Conservation (phyloP, 2,329 filamentous ascomycete species). For the Leptographium wingfieldii region DNA sequence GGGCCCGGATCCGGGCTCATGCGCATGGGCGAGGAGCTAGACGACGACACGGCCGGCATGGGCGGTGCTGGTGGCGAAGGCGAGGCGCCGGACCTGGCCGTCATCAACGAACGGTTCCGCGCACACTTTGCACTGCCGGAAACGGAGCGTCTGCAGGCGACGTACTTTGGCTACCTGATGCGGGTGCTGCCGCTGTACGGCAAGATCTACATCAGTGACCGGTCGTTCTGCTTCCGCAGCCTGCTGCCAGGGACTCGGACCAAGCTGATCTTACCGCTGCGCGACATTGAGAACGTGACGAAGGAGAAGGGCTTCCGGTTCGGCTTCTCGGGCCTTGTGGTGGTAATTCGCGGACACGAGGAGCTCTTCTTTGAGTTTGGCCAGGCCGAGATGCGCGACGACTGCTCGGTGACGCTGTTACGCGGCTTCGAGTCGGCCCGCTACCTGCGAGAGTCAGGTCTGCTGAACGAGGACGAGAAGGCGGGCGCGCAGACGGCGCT, state of each 20-base stretch:
- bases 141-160: conserved; percentile 71
- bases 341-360: conserved; percentile 90
- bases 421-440: conserved; percentile 61
- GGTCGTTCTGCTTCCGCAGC: conserved; percentile 85
- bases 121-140: conserved; percentile 81
- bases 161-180: conserved; percentile 87
- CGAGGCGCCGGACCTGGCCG: background rate
- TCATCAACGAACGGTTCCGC: conserved; percentile 67
- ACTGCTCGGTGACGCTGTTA: conserved; percentile 73
- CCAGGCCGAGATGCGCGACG: conserved; percentile 65
- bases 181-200: conserved; percentile 85
- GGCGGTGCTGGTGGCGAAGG: conserved; percentile 26
- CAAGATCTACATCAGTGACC: conserved; percentile 87
- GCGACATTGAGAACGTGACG: conserved; percentile 82
- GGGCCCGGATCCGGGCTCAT: conserved; percentile 29
- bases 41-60: conserved; percentile 36
- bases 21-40: conserved; percentile 38
- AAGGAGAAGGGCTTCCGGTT: conserved; percentile 94
- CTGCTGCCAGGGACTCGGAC: conserved; percentile 79
- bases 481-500: conserved; percentile 62
- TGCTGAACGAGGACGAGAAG: conserved; percentile 55
- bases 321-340: conserved; percentile 77
- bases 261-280: conserved; percentile 81
- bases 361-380: conserved; percentile 95
- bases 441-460: conserved; percentile 56